Conservation (phyloP, 345 rosid genomes). For the Eucalyptus caleyi region DNA sequence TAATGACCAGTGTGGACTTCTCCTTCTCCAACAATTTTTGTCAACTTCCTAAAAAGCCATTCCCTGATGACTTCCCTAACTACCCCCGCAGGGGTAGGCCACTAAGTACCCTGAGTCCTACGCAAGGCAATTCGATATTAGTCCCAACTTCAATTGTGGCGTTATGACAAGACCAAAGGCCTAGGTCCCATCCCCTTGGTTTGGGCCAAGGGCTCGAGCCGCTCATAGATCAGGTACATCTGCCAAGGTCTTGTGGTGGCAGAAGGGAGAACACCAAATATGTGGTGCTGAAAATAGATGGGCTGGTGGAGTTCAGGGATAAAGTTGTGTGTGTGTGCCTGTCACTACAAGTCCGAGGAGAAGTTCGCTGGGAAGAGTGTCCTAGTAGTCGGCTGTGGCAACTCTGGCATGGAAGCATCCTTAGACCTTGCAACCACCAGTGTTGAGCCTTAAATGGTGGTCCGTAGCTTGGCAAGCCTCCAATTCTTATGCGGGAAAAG, state of each 20-base stretch:
- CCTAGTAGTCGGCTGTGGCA: conserved; percentile 43
- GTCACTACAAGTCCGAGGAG: conserved; percentile 22
- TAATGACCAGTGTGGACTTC: background rate
- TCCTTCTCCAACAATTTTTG: background rate
- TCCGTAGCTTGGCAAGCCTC: conserved; percentile 16
- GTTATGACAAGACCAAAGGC: background rate
- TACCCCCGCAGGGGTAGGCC: background rate
- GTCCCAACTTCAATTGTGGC: background rate
- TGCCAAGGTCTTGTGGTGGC: conserved; percentile 40
- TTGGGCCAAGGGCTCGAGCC: background rate
- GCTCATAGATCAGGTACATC: conserved; percentile 4
- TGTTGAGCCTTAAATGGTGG: conserved; percentile 30
- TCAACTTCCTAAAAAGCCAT: background rate
- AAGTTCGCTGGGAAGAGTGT: conserved; percentile 16
- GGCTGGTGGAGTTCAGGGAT: conserved; percentile 17
- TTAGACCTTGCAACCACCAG: conserved; percentile 30
- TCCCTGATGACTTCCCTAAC: background rate
- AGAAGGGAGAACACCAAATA: conserved; percentile 39
- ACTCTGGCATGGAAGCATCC: conserved; percentile 46
- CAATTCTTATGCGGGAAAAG: background rate
- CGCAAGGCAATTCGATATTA: background rate
- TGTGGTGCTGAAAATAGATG: conserved; percentile 25
- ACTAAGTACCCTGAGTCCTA: background rate
- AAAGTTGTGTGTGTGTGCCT: conserved; percentile 20
- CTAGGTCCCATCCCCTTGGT: background rate